phyloP scores from a whole-genome alignment of 139 green algal species.

The Yamagishiella unicocca region DNA sequence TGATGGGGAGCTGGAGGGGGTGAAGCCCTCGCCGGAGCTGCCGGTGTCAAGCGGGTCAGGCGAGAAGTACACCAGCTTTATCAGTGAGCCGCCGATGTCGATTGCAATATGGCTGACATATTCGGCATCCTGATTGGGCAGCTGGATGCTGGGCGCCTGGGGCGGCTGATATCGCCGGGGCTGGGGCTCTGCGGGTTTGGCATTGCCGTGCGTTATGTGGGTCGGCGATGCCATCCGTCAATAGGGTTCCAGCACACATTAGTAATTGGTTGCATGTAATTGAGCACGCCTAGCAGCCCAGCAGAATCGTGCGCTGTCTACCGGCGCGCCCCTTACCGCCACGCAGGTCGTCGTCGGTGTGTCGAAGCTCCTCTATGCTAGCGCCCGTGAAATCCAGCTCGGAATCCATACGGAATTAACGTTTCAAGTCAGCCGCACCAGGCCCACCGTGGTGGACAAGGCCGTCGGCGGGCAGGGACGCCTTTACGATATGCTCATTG shows the following conservation, averaged over 20 bases:
- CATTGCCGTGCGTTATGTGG: neutral
- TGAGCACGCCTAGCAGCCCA: neutral
- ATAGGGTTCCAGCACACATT: neutral
- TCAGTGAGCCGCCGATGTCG: conserved; percentile 96
- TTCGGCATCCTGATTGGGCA: conserved; percentile 91
- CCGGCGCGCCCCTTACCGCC: neutral
- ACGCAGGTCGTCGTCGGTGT: neutral
- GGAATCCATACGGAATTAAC: neutral
- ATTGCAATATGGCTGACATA: conserved; percentile 94
- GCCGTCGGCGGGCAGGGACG: no score
- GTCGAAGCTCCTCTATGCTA: conserved; percentile 21
- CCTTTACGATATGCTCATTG: no score
- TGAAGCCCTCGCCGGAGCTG: neutral
- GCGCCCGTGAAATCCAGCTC: conserved; percentile 38
- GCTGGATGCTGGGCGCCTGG: conserved; percentile 86
- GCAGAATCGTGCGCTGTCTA: neutral
- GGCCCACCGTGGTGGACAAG: no score
- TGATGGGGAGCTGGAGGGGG: neutral
- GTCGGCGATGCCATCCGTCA: neutral
- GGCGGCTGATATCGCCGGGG: conserved; percentile 28
- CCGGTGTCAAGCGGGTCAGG: conserved; percentile 54
- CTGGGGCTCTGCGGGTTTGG: neutral
- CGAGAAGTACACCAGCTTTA: conserved; percentile 99
- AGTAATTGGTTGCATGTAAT: neutral
- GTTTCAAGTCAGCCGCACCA: no score